A percentile compares a stretch with the other conserved stretches of the same genome.
Evolutionary conservation across 139 green algal species (phyloP).

Genomic region (Limnomonas spitsbergensis): DNA sequence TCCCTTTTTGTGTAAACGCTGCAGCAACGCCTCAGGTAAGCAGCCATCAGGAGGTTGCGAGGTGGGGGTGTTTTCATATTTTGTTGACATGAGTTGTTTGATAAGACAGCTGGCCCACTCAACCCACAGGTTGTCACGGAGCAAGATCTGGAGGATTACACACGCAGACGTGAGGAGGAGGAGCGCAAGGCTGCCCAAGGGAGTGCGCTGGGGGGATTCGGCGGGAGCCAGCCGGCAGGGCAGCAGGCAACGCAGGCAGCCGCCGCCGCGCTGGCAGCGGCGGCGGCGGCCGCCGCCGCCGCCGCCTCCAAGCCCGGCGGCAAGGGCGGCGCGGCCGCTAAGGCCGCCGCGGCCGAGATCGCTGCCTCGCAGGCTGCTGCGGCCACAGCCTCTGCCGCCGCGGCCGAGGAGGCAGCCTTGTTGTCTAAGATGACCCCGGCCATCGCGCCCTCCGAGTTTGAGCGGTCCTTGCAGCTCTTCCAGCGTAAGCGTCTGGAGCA

Average conservation of each 20-base stretch:
- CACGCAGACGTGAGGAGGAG: conserved; percentile 25
- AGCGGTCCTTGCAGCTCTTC: conserved; percentile 14
- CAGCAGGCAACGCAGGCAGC: background rate
- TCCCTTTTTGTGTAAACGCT: too few species aligned
- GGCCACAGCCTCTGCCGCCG: background rate
- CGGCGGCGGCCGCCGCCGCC: too few species aligned
- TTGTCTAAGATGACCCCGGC: conserved; percentile 33
- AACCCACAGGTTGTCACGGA: conserved; percentile 34
- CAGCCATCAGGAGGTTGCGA: too few species aligned
- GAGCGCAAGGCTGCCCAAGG: conserved; percentile 35
- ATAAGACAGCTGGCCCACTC: too few species aligned
- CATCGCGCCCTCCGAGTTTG: conserved; percentile 34
- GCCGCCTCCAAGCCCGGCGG: too few species aligned
- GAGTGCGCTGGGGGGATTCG: conserved; percentile 37
- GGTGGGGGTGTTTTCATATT: too few species aligned
- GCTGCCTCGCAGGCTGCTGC: background rate
- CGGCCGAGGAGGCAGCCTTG: conserved; percentile 30
- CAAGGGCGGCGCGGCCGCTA: background rate
- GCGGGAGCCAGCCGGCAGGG: background rate
- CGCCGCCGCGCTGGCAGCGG: background rate
- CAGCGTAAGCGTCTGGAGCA: conserved; percentile 24
- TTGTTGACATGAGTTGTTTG: too few species aligned
- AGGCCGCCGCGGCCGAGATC: background rate
- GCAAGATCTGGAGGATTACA: conserved; percentile 36
- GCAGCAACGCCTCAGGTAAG: too few species aligned